Conservation (phyloP, 345 rosid genomes). For the Murraya koenigii region DNA sequence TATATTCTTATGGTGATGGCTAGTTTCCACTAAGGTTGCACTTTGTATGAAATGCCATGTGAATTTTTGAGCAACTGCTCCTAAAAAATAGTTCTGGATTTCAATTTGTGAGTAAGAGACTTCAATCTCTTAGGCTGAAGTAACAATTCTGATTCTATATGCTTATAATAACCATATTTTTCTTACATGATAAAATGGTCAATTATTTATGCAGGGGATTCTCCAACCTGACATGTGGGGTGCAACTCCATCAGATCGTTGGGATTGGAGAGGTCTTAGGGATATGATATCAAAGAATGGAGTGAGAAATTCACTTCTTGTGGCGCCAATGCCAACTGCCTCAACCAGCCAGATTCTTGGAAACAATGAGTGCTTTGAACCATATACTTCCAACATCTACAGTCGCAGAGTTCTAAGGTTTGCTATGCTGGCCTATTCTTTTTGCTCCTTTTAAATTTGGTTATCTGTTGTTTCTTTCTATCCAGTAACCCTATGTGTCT, state of each 20-base stretch:
- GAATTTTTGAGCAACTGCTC: neutral
- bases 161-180: neutral
- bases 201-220: conserved; percentile 53
- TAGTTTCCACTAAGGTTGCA: neutral
- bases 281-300: conserved; percentile 67
- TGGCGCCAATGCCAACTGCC: conserved; percentile 97
- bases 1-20: neutral
- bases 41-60: neutral
- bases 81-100: neutral
- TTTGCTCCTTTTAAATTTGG: neutral
- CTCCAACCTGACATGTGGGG: conserved; percentile 98
- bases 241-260: conserved; percentile 61
- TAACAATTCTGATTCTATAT: neutral
- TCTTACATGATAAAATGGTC: conserved; percentile 3
- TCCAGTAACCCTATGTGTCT: neutral
- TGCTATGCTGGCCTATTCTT: neutral
- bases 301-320: conserved; percentile 83
- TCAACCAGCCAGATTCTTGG: conserved; percentile 98
- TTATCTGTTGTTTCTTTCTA: neutral
- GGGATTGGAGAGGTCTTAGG: conserved; percentile 76
- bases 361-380: conserved; percentile 94
- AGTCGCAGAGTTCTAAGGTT: conserved; percentile 92
- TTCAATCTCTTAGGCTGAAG: neutral
- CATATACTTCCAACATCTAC: conserved; percentile 87
- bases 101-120: neutral